Evolutionary conservation across 495 filamentous ascomycete species (phyloP).

Genomic region (Aspergillus avenaceus): DNA sequence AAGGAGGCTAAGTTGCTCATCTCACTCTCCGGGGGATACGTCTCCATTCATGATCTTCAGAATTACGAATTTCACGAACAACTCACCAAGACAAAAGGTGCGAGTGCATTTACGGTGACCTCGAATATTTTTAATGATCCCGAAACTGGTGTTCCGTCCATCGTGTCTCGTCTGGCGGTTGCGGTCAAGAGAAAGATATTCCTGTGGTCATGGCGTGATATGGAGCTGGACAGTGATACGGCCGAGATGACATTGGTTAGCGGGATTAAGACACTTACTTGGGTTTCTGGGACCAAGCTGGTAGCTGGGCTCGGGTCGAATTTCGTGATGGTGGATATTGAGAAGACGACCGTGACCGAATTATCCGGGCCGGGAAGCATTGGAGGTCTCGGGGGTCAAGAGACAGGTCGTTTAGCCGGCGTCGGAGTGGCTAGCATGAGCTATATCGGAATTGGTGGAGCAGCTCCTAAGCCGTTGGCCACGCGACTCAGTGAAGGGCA

Average conservation of each 20-base stretch:
- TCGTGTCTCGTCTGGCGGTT: constrained; percentile 85
- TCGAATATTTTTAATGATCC: constrained; percentile 91
- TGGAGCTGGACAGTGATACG: constrained; percentile 71
- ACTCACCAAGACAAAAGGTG: constrained; percentile 76
- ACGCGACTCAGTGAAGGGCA: constrained; percentile 78
- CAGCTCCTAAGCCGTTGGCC: constrained; percentile 83
- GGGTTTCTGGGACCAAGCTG: constrained; percentile 80
- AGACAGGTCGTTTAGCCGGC: constrained; percentile 58
- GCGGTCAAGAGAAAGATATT: constrained; percentile 86
- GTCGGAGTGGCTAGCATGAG: constrained; percentile 79
- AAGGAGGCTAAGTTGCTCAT: constrained; percentile 91
- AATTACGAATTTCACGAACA: constrained; percentile 77
- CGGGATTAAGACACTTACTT: constrained; percentile 77
- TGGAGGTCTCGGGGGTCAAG: constrained; percentile 60
- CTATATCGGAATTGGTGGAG: constrained; percentile 90
- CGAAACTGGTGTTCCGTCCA: constrained; percentile 78
- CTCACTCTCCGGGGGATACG: constrained; percentile 80
- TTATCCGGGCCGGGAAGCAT: constrained; percentile 76
- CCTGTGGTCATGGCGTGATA: constrained; percentile 93
- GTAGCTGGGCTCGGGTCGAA: constrained; percentile 84
- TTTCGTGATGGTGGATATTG: constrained; percentile 86
- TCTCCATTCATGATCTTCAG: constrained; percentile 84
- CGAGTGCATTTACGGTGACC: constrained; percentile 86
- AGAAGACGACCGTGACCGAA: constrained; percentile 63
- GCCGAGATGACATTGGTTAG: constrained; percentile 75